These are phyloP conservation scores for Lactarius quietus DNA, from an alignment of 768 basidiomycete genomes.

Conservation along the genomic window DNA sequence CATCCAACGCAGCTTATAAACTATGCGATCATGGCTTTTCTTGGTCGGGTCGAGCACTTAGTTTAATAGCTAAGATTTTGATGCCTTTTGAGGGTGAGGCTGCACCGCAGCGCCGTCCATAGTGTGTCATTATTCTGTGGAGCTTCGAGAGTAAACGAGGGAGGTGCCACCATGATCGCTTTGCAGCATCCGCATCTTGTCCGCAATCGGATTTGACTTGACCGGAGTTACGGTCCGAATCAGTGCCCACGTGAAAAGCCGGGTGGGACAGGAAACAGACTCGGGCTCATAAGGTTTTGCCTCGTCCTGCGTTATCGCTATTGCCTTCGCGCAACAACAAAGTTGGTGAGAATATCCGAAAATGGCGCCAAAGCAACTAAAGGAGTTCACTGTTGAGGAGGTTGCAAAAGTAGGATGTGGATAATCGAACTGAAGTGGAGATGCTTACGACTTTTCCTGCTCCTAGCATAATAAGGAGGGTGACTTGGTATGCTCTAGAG, in stretches of 20 bases:
- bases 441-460: slow-evolving; percentile 1
- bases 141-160: no score
- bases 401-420: slow-evolving; percentile 55
- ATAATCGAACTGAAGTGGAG: not conserved
- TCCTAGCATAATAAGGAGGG: slow-evolving; percentile 84
- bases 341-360: not conserved
- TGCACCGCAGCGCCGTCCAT: no score
- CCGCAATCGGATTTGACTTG: no score
- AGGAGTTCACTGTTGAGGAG: slow-evolving; percentile 52
- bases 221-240: not conserved
- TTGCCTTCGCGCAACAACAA: not conserved
- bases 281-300: not conserved
- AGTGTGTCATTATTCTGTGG: no score
- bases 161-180: no score
- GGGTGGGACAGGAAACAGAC: not conserved
- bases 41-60: no score
- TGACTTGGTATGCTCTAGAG: slow-evolving; percentile 55
- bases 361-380: slow-evolving; percentile 27
- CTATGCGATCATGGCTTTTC: no score
- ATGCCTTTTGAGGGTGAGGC: no score
- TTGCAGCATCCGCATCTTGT: no score
- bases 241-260: not conserved
- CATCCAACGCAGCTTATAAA: no score
- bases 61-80: no score
- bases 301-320: not conserved